phyloP scores from a whole-genome alignment of 331 rosid genomes.

The Prunus yedoensis region DNA sequence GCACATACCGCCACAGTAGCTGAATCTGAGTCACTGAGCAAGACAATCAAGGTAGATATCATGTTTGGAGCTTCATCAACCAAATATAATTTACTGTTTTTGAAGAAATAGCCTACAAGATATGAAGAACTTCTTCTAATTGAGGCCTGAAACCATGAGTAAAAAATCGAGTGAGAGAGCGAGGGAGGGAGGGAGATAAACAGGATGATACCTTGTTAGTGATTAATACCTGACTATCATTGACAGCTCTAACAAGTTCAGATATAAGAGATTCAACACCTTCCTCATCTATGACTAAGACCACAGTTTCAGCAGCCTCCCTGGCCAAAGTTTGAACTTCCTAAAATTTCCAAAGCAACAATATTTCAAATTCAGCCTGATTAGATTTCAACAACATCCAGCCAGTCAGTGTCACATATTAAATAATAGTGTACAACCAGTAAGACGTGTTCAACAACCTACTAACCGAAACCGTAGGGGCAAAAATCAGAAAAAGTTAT shows the following conservation, averaged over 20 bases:
- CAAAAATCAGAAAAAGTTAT: neutral
- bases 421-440: neutral
- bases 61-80: conserved; percentile 91
- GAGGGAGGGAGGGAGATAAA: neutral
- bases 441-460: neutral
- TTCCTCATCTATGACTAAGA: conserved; percentile 86
- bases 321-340: conserved; percentile 79
- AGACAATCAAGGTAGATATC: conserved; percentile 77
- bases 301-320: conserved; percentile 92
- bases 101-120: conserved; percentile 88
- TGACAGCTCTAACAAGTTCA: conserved; percentile 79
- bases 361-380: neutral
- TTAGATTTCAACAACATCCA: neutral
- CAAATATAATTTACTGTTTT: conserved; percentile 85
- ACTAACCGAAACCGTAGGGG: neutral
- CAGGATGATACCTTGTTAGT: neutral
- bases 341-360: conserved; percentile 48
- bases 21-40: conserved; percentile 90
- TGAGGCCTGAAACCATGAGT: conserved; percentile 60
- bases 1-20: conserved; percentile 68
- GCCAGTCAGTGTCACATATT: neutral
- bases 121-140: conserved; percentile 77
- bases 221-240: conserved; percentile 74
- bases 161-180: conserved; percentile 6
- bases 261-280: conserved; percentile 80